Evolutionary conservation across 257 asterid species (phyloP).

Genomic region (Solanum pinnatisectum): DNA sequence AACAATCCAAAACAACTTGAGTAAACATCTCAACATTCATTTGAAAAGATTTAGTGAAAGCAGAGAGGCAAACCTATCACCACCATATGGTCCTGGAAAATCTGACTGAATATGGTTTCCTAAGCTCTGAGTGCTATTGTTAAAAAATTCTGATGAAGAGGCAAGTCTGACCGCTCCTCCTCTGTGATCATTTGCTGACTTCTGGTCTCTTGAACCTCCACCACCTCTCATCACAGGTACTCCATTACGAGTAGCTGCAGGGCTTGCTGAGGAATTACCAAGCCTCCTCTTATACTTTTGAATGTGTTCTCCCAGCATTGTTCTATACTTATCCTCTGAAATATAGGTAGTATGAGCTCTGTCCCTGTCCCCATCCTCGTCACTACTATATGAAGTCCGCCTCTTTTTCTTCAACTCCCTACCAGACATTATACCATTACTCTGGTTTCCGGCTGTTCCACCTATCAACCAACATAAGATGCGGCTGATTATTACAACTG

Average conservation of each 20-base stretch:
- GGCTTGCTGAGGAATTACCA: constrained; percentile 48
- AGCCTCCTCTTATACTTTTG: constrained; percentile 76
- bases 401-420: constrained; percentile 68
- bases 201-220: constrained; percentile 50
- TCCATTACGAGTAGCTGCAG: constrained; percentile 39
- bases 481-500: constrained; percentile 5
- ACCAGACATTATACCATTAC: constrained; percentile 58
- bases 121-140: constrained; percentile 33
- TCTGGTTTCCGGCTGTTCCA: constrained; percentile 34
- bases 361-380: constrained; percentile 80
- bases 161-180: constrained; percentile 54
- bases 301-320: constrained; percentile 95
- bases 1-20: background rate
- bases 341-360: constrained; percentile 50
- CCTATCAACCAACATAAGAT: constrained; percentile 28
- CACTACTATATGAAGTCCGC: constrained; percentile 54
- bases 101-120: constrained; percentile 49
- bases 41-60: background rate
- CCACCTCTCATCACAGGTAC: constrained; percentile 30
- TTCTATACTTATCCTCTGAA: constrained; percentile 79
- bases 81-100: constrained; percentile 45
- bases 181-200: constrained; percentile 41
- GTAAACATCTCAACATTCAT: background rate
- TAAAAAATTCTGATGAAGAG: constrained; percentile 53
- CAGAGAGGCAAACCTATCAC: constrained; percentile 52